A percentile compares a stretch with the other conserved stretches of the same genome.
Conservation (phyloP, 179 eudicot genomes). For the Carnegiea gigantea region DNA sequence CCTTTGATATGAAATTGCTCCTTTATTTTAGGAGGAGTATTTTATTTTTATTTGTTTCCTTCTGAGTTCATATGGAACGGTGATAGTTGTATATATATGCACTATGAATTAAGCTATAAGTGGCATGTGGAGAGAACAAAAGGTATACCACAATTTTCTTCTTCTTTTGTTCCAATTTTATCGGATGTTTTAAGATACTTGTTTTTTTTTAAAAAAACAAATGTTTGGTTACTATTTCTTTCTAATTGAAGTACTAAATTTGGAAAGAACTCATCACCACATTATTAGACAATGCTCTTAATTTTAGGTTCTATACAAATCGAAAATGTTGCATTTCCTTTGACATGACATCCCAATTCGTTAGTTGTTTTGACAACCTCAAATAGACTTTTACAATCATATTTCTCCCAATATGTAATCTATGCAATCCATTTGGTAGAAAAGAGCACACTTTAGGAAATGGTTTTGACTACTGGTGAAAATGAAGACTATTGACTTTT, state of each 20-base stretch:
- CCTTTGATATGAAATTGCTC: background rate
- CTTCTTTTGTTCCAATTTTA: background rate
- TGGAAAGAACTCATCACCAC: background rate
- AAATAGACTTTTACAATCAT: too few relatives aligned
- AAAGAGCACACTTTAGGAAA: too few relatives aligned
- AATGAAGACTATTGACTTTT: too few relatives aligned
- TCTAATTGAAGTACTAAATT: background rate
- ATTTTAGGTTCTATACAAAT: background rate
- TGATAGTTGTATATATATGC: background rate
- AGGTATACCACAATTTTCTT: slow-evolving; percentile 16
- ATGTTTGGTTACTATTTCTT: background rate
- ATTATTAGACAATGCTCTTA: background rate
- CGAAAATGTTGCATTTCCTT: background rate
- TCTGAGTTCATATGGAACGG: background rate
- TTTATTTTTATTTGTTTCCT: background rate
- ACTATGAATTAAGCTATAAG: background rate
- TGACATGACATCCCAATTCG: background rate
- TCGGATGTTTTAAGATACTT: background rate
- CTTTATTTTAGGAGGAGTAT: background rate
- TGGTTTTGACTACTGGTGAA: too few relatives aligned
- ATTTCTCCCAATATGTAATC: too few relatives aligned
- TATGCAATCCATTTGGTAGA: too few relatives aligned
- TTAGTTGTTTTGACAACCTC: too few relatives aligned
- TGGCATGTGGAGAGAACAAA: slow-evolving; percentile 10
- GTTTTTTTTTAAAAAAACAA: background rate